Evolutionary conservation across 352 stramenopile species (phyloP), one percentile per base, ranked within the genome.

Genomic region (Globisporangium carolinianum): DNA sequence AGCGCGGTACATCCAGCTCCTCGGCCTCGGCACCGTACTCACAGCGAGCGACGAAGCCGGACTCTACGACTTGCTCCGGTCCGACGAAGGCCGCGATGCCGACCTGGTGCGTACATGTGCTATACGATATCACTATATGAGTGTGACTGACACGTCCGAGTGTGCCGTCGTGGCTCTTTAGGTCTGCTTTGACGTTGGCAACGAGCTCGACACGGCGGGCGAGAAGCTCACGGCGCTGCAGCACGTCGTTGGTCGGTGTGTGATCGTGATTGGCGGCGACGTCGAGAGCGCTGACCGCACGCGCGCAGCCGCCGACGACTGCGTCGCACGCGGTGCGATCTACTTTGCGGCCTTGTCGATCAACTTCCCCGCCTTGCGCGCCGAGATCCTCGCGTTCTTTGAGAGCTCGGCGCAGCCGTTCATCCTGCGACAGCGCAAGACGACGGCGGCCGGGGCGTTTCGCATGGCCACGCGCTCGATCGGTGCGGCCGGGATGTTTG

Each of bases 1-100:
- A n/a, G 79, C 71, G 0, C 73, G 82, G 9, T 91, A 89, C 61
- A 86, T 91, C 36, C 77, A 89, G 32, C 64, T 91, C 12, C 58
- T 91, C 14, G 82, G 80, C 0, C 18, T 92, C 11, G 79, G 79
- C 39, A 80, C 73, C 1, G 76, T 88, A 15, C 38, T 71, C 38
- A 76, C 71, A 15, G 61, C 69, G 0, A 55, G 53, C 7, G 54
- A 66, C 9, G 73, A 87, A 52, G 47, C 50, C 12, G 65, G 69
- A 5, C 60, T 88, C 36, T 69, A 86, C 42, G 55, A 62, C 11
- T 39, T 71, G 8, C 57, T 88, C 24, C 47, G 50, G 5, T 85
- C 77, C 6, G 51, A 66, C 9, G 58, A 66, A 14, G 65, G 66
- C 0, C 51, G 60, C 1, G 61, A 75, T 5, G 72, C 70, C 6